Evolutionary conservation across 306 rosid genomes (phyloP).

Genomic region (peach (Prunus persica)): Prunus_persica_NCBIv2 NC_034009.1:3543501-3544000

Average conservation of each 20-base stretch:
- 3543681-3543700: constrained; percentile 83
- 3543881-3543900: constrained; percentile 83
- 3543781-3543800: constrained; percentile 82
- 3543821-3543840: constrained; percentile 93
- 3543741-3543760: constrained; percentile 99
- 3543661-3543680: not conserved
- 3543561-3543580: not conserved
- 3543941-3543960: not conserved
- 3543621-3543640: not conserved
- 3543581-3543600: not conserved
- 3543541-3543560: not conserved
- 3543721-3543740: constrained; percentile 90
- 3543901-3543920: constrained; percentile 9
- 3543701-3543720: constrained; percentile 85
- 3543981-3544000: not conserved
- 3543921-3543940: not conserved
- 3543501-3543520: not conserved
- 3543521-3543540: no score
- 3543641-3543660: not conserved
- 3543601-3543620: not conserved
- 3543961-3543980: not conserved
- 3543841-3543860: constrained; percentile 98
- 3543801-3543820: constrained; percentile 98
- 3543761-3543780: constrained; percentile 94
- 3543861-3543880: constrained; percentile 98